These are phyloP conservation scores for Aspergillus hiratsukae DNA, from an alignment of 2,329 filamentous ascomycete species.

Conservation along the genomic window DNA sequence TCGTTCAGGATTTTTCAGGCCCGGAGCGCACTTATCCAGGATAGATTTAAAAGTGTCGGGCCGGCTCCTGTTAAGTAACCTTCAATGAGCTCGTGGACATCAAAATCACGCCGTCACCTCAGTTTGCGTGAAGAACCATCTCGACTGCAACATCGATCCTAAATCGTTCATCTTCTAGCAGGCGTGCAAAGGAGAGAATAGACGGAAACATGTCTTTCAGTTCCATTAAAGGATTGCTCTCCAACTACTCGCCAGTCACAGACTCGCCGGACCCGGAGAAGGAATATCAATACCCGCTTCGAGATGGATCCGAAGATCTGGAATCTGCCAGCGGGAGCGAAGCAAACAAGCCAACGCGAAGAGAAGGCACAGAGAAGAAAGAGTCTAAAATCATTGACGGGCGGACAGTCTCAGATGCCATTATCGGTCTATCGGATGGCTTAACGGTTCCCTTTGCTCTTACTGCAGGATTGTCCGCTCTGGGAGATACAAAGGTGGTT, in stretches of 20 bases:
- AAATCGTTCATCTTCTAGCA: background rate
- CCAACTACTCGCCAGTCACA: slow-evolving; percentile 23
- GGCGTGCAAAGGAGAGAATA: background rate
- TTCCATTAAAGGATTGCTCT: slow-evolving; percentile 26
- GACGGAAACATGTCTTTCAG: slow-evolving; percentile 26
- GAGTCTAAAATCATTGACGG: slow-evolving; percentile 30
- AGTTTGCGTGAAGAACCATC: background rate
- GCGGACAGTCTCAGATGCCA: slow-evolving; percentile 52
- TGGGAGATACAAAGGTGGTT: slow-evolving; percentile 62
- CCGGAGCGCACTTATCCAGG: background rate
- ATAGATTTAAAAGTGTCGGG: background rate
- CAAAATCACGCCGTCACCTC: background rate
- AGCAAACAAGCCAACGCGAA: slow-evolving; percentile 4
- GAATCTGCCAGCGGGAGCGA: slow-evolving; percentile 15
- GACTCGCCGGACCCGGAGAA: slow-evolving; percentile 27
- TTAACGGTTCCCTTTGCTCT: slow-evolving; percentile 76
- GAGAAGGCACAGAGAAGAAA: slow-evolving; percentile 19
- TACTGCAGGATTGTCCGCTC: slow-evolving; percentile 61
- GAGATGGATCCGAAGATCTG: slow-evolving; percentile 8
- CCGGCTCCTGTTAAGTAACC: background rate
- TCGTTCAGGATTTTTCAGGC: background rate
- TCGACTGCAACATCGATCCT: background rate
- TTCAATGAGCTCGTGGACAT: background rate
- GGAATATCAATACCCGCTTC: slow-evolving; percentile 15
- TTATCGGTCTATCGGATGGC: slow-evolving; percentile 73